phyloP scores from a whole-genome alignment of 257 asterid species.

The Rehmannia glutinosa region DNA sequence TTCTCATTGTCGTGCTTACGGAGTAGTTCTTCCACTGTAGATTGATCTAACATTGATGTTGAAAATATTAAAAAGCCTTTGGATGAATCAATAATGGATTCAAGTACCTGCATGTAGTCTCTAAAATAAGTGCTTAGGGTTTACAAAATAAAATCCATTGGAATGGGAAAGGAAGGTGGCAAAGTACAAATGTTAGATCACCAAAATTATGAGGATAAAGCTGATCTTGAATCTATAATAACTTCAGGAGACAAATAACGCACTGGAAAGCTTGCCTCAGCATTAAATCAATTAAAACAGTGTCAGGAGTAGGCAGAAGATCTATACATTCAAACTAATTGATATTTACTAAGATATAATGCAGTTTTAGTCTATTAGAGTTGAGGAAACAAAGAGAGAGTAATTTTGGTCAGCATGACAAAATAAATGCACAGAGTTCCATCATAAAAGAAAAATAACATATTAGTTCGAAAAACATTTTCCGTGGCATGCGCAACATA shows the following conservation, averaged over 20 bases:
- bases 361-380: not conserved
- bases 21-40: not conserved
- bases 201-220: constrained; percentile 2
- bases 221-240: not conserved
- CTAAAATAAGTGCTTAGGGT: not conserved
- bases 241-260: not conserved
- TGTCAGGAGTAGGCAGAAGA: not conserved
- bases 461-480: not conserved
- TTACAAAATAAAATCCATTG: not conserved
- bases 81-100: not conserved
- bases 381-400: not conserved
- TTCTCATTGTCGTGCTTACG: not conserved
- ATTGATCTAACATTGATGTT: not conserved
- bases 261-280: not conserved
- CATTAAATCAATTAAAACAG: constrained; percentile 5
- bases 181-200: not conserved
- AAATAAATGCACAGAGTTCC: not conserved
- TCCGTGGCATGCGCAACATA: not conserved
- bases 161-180: not conserved
- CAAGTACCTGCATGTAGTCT: not conserved
- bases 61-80: not conserved
- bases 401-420: not conserved
- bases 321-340: not conserved
- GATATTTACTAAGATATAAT: not conserved
- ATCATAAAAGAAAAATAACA: not conserved